Conservation (phyloP, 495 filamentous ascomycete genomes). For the Letharia lupina region DNA sequence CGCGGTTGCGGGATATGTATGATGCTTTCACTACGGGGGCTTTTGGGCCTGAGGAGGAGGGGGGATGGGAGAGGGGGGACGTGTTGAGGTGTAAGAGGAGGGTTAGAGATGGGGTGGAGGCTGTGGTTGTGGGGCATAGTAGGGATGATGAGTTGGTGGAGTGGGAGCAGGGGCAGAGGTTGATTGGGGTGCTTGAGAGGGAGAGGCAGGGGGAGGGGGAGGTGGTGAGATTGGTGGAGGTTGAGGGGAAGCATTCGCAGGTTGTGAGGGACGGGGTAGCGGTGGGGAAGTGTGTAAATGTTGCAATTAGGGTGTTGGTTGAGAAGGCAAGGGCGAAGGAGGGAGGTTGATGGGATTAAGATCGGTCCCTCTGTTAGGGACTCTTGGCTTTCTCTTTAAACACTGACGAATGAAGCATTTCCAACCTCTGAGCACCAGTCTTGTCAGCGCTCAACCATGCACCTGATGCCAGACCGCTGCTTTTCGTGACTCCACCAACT, state of each 20-base stretch:
- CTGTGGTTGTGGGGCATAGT: conserved; percentile 53
- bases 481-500: background rate
- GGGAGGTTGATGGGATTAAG: background rate
- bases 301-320: conserved; percentile 44
- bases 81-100: conserved; percentile 38
- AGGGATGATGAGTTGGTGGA: conserved; percentile 53
- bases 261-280: conserved; percentile 46
- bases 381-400: background rate
- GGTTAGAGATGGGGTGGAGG: conserved; percentile 36
- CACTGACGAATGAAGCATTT: background rate
- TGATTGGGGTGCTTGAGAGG: conserved; percentile 35
- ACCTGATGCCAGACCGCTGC: background rate
- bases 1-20: conserved; percentile 44
- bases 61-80: conserved; percentile 45
- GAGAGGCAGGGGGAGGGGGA: conserved; percentile 27
- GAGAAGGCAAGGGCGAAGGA: conserved; percentile 38
- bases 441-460: background rate
- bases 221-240: conserved; percentile 32
- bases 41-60: conserved; percentile 47
- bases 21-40: conserved; percentile 51
- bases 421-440: background rate
- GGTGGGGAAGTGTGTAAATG: conserved; percentile 41
- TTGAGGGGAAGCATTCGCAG: conserved; percentile 58
- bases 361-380: background rate
- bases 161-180: conserved; percentile 40